Evolutionary conservation across 192 early-diverging fungal species (phyloP).

Genomic region (Chytriomyces sp.): DNA sequence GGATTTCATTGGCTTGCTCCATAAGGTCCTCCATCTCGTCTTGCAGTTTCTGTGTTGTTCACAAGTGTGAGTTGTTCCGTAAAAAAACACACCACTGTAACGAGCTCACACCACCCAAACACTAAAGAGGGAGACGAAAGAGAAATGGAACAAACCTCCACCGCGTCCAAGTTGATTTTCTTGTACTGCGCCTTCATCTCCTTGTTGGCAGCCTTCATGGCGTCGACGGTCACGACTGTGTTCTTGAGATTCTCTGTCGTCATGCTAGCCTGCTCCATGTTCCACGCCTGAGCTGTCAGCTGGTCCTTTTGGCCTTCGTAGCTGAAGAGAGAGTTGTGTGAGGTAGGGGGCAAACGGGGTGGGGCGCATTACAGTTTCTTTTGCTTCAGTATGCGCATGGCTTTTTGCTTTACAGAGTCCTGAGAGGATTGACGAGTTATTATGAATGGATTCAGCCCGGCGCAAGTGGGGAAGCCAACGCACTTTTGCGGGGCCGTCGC

Average conservation of each 20-base stretch:
- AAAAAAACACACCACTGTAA: not conserved
- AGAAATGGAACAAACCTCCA: constrained; percentile 70
- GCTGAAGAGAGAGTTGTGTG: constrained; percentile 31
- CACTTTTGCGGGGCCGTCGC: constrained; percentile 52
- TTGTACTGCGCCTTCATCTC: constrained; percentile 97
- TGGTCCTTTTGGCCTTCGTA: constrained; percentile 94
- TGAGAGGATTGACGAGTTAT: constrained; percentile 33
- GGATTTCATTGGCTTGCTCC: constrained; percentile 96
- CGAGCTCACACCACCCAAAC: not conserved
- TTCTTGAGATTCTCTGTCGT: constrained; percentile 96
- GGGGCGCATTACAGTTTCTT: constrained; percentile 73
- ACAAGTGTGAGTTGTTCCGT: no score
- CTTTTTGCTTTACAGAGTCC: constrained; percentile 91
- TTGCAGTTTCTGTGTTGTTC: constrained; percentile 92
- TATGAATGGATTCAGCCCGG: no score
- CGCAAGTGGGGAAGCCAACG: no score
- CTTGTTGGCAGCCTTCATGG: constrained; percentile 94
- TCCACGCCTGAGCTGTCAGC: constrained; percentile 94
- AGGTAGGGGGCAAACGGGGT: not conserved
- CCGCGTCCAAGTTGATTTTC: constrained; percentile 90
- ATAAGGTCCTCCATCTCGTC: constrained; percentile 98
- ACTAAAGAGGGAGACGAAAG: not conserved
- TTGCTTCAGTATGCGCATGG: constrained; percentile 89
- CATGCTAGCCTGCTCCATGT: constrained; percentile 91
- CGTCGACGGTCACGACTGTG: constrained; percentile 94